Evolutionary conservation across 164 flowering plant species (phyloP).

Genomic region (Vitis labrusca): DNA sequence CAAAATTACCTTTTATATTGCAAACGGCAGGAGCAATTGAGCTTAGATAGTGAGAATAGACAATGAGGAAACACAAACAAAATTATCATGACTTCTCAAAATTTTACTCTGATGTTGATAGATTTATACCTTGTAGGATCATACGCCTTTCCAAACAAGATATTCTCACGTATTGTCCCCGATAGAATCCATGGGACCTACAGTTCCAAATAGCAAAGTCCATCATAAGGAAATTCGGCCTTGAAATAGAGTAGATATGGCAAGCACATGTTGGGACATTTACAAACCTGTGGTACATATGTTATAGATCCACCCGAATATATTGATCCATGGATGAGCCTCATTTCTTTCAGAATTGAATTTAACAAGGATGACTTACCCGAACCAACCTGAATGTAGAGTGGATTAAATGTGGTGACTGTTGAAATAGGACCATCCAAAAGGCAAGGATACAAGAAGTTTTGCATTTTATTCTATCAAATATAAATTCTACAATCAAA

Average conservation of each 20-base stretch:
- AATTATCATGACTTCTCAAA: too few relatives aligned
- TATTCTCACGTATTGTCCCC: conserved; percentile 86
- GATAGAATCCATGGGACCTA: conserved; percentile 95
- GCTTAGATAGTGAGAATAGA: too few relatives aligned
- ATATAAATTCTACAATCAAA: too few relatives aligned
- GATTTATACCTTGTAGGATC: conserved; percentile 54
- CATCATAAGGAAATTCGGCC: conserved; percentile 13
- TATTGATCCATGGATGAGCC: conserved; percentile 56
- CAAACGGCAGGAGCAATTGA: not conserved
- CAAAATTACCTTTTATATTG: not conserved
- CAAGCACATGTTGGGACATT: conserved; percentile 3
- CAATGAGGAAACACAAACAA: too few relatives aligned
- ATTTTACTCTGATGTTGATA: not conserved
- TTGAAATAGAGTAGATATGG: not conserved
- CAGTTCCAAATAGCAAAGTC: conserved; percentile 15
- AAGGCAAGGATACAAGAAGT: not conserved
- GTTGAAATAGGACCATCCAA: not conserved
- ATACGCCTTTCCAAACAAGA: conserved; percentile 70
- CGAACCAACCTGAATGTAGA: conserved; percentile 76
- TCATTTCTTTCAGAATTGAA: conserved; percentile 77
- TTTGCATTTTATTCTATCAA: not conserved
- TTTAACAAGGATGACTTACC: conserved; percentile 91
- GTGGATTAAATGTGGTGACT: not conserved
- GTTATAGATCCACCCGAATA: conserved; percentile 60
- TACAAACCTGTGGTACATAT: conserved; percentile 86